phyloP scores from a whole-genome alignment of 495 filamentous ascomycete genomes.

The Wilcoxina mikolae region DNA sequence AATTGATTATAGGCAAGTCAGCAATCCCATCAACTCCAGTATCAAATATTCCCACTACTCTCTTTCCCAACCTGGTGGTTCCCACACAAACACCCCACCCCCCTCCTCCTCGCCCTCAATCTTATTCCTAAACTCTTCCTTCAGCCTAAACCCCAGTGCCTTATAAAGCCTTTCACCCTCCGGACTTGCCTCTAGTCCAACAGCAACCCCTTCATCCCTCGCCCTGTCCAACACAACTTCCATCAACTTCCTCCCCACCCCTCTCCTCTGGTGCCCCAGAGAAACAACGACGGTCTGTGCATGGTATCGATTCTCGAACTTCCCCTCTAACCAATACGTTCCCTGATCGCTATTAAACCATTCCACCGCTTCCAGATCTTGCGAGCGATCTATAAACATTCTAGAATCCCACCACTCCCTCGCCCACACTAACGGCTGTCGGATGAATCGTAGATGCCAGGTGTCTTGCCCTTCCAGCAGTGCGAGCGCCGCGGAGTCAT shows the following conservation, averaged over 20 bases:
- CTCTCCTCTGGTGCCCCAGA: constrained; percentile 3
- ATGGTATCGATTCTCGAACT: neutral
- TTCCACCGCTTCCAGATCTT: neutral
- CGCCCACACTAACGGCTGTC: neutral
- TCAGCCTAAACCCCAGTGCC: constrained; percentile 29
- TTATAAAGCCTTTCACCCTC: constrained; percentile 12
- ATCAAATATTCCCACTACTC: too few relatives aligned
- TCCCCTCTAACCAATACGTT: neutral
- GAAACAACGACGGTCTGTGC: constrained; percentile 5
- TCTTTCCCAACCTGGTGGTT: neutral
- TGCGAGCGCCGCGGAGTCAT: neutral
- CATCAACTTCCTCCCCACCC: constrained; percentile 6
- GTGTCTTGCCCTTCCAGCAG: neutral
- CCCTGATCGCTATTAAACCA: neutral
- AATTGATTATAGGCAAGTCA: too few relatives aligned
- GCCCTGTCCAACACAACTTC: neutral
- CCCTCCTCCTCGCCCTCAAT: constrained; percentile 1
- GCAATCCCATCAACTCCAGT: too few relatives aligned
- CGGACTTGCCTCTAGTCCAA: constrained; percentile 9
- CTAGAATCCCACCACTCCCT: neutral
- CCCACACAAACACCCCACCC: neutral
- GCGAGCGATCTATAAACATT: neutral
- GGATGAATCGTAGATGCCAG: neutral
- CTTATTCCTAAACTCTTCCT: neutral
- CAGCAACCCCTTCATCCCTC: constrained; percentile 4